phyloP scores from a whole-genome alignment of 2,329 filamentous ascomycete genomes.

The Nigrospora osmanthi region DNA sequence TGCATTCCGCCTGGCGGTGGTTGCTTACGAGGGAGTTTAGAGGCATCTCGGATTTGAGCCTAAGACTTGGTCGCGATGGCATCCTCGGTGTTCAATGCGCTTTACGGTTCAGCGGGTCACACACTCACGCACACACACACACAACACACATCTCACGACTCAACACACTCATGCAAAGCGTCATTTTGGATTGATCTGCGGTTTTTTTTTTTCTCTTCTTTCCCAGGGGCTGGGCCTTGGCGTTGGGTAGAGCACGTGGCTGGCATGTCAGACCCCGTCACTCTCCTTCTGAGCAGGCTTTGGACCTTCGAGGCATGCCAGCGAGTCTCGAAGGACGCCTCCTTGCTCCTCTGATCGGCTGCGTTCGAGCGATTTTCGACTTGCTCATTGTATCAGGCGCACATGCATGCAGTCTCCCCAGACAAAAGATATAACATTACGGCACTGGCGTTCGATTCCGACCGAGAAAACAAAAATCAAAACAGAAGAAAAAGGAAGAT shows the following conservation, averaged over 20 bases:
- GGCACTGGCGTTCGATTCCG: slow-evolving; percentile 1
- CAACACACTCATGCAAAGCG: slow-evolving; percentile 9
- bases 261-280: neutral
- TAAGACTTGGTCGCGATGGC: slow-evolving; percentile 17
- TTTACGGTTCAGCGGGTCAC: slow-evolving; percentile 17
- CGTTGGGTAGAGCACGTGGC: slow-evolving; percentile 1
- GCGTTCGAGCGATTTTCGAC: neutral
- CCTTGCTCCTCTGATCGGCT: too few species aligned
- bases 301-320: neutral
- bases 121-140: slow-evolving; percentile 7
- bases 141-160: too few species aligned
- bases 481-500: neutral
- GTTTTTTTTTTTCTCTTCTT: neutral
- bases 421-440: slow-evolving; percentile 1
- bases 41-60: slow-evolving; percentile 16
- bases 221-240: neutral
- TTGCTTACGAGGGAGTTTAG: slow-evolving; percentile 17
- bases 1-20: slow-evolving; percentile 15
- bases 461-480: neutral
- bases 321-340: too few species aligned
- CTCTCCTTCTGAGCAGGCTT: neutral
- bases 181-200: slow-evolving; percentile 1
- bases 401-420: neutral
- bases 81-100: slow-evolving; percentile 19
- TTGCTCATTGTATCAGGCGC: slow-evolving; percentile 1